Evolutionary conservation across 2,329 filamentous ascomycete species (phyloP).

Genomic region (Tympanopsis confertula): DNA sequence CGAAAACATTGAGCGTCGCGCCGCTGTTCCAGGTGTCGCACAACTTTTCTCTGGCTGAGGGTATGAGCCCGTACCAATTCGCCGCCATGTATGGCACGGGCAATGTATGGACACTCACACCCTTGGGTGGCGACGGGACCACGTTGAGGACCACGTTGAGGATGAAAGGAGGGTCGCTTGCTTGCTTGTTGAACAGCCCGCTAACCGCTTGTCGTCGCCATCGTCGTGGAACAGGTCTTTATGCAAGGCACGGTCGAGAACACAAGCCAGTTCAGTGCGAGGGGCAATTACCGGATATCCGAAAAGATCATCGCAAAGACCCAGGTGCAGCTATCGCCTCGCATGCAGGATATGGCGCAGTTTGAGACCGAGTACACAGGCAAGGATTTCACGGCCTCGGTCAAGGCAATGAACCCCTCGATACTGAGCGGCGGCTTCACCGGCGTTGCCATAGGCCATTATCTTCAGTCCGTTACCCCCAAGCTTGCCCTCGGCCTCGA

Average conservation of each 20-base stretch:
- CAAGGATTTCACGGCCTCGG: conserved; percentile 78
- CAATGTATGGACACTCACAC: conserved; percentile 46
- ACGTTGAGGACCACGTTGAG: conserved; percentile 8
- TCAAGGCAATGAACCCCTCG: conserved; percentile 95
- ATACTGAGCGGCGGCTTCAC: conserved; percentile 83
- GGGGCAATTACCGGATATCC: conserved; percentile 88
- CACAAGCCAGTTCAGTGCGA: conserved; percentile 73
- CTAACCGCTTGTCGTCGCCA: conserved; percentile 3
- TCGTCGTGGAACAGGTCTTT: conserved; percentile 55
- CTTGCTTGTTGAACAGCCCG: conserved; percentile 2
- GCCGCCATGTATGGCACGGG: conserved; percentile 86
- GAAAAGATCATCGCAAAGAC: conserved; percentile 73
- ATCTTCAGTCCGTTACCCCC: conserved; percentile 85
- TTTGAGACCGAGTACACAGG: conserved; percentile 94
- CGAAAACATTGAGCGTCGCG: conserved; percentile 86
- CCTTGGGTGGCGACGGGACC: not conserved
- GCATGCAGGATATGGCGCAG: conserved; percentile 75
- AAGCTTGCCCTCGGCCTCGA: conserved; percentile 80
- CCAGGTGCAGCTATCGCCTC: conserved; percentile 72
- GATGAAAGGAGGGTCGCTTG: conserved; percentile 3
- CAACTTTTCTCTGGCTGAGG: conserved; percentile 88
- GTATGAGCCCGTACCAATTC: conserved; percentile 88
- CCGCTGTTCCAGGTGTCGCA: conserved; percentile 96
- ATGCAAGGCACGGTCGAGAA: conserved; percentile 93
- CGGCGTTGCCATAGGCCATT: conserved; percentile 90